Conservation (phyloP, 495 filamentous ascomycete species). For the Tuber indicum region DNA sequence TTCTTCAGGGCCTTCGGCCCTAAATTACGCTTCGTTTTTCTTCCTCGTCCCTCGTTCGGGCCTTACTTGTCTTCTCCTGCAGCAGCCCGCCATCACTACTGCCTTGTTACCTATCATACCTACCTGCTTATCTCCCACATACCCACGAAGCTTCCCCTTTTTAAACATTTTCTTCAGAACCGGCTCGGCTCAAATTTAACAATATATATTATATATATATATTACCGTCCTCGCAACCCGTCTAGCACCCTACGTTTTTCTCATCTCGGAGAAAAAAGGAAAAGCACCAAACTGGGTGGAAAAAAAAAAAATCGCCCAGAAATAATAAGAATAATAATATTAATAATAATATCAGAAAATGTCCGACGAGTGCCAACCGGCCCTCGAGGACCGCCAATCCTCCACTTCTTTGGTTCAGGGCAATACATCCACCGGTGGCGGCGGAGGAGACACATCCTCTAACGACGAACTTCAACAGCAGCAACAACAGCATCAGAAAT, state of each 20-base stretch:
- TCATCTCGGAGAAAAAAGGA: neutral
- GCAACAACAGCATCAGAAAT: constrained; percentile 20
- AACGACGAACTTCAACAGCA: constrained; percentile 32
- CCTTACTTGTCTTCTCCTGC: neutral
- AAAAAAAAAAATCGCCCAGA: constrained; percentile 7
- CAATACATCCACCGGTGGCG: constrained; percentile 22
- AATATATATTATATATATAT: neutral
- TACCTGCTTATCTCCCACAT: neutral
- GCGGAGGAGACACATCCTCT: constrained; percentile 33
- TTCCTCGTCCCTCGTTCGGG: neutral
- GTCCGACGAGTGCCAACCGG: constrained; percentile 27
- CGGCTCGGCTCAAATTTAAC: neutral
- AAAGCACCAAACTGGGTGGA: neutral
- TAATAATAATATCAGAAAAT: constrained; percentile 11
- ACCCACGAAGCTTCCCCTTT: neutral
- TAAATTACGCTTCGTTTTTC: neutral
- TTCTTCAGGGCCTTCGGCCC: neutral
- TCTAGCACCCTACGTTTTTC: neutral
- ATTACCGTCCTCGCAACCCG: neutral
- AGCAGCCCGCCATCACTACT: neutral
- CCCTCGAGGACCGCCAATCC: constrained; percentile 30
- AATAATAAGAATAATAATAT: constrained; percentile 26
- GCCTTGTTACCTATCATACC: neutral
- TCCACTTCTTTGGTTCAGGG: constrained; percentile 22
- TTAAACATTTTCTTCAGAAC: neutral